Percentiles rank a stretch among this genome's conserved stretches.
phyloP scores from a whole-genome alignment of 2,329 filamentous ascomycete species.

The Talaromyces sp. region DNA sequence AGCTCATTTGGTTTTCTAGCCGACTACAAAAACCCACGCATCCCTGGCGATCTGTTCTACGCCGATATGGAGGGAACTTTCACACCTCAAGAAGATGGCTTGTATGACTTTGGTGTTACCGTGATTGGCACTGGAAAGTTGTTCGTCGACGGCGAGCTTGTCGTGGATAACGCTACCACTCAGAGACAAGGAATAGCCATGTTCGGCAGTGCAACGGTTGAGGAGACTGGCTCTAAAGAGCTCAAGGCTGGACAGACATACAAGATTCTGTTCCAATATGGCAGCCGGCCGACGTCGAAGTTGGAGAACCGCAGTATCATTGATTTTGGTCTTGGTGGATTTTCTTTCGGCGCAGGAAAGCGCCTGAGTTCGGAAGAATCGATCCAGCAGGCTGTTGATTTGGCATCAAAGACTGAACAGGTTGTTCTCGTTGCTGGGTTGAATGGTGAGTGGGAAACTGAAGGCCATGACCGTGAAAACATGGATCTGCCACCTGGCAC shows the following conservation, averaged over 20 bases:
- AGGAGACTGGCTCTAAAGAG: constrained; percentile 60
- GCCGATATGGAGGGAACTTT: constrained; percentile 62
- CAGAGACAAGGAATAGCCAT: constrained; percentile 64
- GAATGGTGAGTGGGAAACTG: constrained; percentile 78
- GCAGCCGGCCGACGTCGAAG: constrained; percentile 58
- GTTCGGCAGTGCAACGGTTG: constrained; percentile 63
- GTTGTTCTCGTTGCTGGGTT: constrained; percentile 76
- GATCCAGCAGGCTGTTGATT: constrained; percentile 64
- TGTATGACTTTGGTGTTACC: constrained; percentile 65
- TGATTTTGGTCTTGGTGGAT: constrained; percentile 58
- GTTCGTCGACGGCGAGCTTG: constrained; percentile 60
- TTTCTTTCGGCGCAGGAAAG: constrained; percentile 62
- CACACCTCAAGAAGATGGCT: constrained; percentile 59
- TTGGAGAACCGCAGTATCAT: constrained; percentile 51
- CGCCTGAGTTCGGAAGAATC: constrained; percentile 59
- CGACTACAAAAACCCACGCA: constrained; percentile 56
- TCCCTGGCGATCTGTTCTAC: constrained; percentile 55
- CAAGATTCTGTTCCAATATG: constrained; percentile 59
- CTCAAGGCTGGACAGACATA: constrained; percentile 62
- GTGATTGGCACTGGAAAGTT: constrained; percentile 66
- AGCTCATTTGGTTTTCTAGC: constrained; percentile 50
- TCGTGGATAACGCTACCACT: constrained; percentile 66
- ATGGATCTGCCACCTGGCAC: constrained; percentile 58
- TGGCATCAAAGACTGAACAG: constrained; percentile 70
- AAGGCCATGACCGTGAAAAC: constrained; percentile 62